Conservation (phyloP, 768 basidiomycete genomes). For the Dendrothele bispora region DNA sequence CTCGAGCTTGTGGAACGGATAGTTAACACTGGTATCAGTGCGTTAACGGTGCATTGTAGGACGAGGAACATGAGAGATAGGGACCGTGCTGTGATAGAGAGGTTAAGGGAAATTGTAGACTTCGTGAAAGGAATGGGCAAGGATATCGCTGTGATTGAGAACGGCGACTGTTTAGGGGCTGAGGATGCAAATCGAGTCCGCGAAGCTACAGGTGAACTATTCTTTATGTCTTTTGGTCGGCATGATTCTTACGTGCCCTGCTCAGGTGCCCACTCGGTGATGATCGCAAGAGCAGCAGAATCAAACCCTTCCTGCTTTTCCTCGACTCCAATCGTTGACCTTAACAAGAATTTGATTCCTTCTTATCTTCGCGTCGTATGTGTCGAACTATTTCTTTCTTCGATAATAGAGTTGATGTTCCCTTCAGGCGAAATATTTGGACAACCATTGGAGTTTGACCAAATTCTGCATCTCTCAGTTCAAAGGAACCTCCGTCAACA, state of each 20-base stretch:
- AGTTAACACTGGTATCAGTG: conserved; percentile 82
- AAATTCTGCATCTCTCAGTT: conserved; percentile 88
- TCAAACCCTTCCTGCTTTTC: conserved; percentile 89
- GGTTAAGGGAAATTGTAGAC: conserved; percentile 83
- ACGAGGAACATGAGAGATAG: conserved; percentile 88
- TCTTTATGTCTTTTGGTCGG: too few relatives aligned
- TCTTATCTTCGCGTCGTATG: conserved; percentile 75
- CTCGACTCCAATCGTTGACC: conserved; percentile 60
- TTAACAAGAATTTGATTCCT: conserved; percentile 69
- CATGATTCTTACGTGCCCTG: too few relatives aligned
- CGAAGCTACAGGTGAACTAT: conserved; percentile 69
- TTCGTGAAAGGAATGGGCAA: conserved; percentile 74
- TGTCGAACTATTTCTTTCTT: too few relatives aligned
- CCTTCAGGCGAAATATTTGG: conserved; percentile 75
- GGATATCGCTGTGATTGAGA: conserved; percentile 88
- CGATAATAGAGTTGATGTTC: too few relatives aligned
- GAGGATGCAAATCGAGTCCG: conserved; percentile 78
- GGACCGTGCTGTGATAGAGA: conserved; percentile 75
- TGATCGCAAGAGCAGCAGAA: conserved; percentile 97
- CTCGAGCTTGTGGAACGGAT: conserved; percentile 87
- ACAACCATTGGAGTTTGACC: conserved; percentile 80
- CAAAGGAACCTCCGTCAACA: conserved; percentile 56
- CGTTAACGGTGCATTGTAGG: conserved; percentile 92
- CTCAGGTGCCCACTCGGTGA: conserved; percentile 90
- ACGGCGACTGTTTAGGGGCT: conserved; percentile 86